Percentiles rank a stretch among this genome's conserved stretches.
These are phyloP conservation scores for Agastache rugosa DNA, from an alignment of 257 asterid species.

Conservation along the genomic window DNA sequence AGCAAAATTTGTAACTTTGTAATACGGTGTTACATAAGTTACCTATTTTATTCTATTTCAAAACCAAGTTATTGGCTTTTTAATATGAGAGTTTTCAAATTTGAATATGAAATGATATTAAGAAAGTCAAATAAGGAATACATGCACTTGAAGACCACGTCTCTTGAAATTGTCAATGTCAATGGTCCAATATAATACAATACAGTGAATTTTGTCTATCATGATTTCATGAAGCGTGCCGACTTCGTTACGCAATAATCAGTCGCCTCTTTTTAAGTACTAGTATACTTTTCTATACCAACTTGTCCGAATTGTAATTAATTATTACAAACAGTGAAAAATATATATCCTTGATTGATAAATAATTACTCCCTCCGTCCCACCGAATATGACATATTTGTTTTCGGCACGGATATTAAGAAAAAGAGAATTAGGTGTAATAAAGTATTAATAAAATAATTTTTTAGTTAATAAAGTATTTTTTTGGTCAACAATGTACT, in stretches of 20 bases:
- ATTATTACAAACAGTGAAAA: background rate
- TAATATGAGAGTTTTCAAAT: background rate
- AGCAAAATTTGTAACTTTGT: no score
- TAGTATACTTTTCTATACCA: background rate
- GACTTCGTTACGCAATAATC: slow-evolving; percentile 6
- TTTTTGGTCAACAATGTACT: no score
- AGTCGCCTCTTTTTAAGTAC: background rate
- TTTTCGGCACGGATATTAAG: no score
- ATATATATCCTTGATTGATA: background rate
- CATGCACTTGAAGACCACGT: slow-evolving; percentile 2
- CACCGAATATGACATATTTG: no score
- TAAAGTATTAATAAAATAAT: no score
- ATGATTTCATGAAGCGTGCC: slow-evolving; percentile 23
- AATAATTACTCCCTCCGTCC: no score
- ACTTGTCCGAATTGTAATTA: background rate
- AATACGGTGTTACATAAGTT: no score
- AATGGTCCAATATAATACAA: background rate
- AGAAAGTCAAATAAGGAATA: slow-evolving; percentile 12
- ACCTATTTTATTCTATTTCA: no score
- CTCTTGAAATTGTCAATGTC: slow-evolving; percentile 13
- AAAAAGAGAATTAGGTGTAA: no score
- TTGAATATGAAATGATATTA: background rate
- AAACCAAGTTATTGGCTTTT: no score
- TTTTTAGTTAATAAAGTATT: no score
- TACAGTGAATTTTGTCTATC: background rate